These are phyloP conservation scores for Trypanosoma mega DNA, from an alignment of 208 protist genomes.

Conservation along the genomic window DNA sequence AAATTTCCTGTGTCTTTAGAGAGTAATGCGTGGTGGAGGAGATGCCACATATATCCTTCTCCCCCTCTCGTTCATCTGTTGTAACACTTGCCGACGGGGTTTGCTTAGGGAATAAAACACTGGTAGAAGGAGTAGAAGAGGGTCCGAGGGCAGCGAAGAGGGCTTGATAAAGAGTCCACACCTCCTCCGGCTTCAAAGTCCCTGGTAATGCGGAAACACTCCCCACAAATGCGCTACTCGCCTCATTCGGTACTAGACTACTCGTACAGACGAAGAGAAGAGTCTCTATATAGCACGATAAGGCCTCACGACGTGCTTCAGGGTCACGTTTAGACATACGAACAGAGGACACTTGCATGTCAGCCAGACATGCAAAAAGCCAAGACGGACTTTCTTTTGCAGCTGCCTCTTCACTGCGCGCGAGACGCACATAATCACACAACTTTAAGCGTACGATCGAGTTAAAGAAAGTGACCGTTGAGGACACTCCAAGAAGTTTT, in stretches of 20 bases:
- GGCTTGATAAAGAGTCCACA: conserved; percentile 21
- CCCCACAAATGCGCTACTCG: conserved; percentile 7
- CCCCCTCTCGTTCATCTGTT: not conserved
- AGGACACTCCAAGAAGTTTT: conserved; percentile 16
- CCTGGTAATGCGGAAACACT: conserved; percentile 12
- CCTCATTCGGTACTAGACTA: conserved; percentile 16
- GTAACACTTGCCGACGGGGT: too few relatives aligned
- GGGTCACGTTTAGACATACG: conserved; percentile 28
- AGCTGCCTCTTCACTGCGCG: not conserved
- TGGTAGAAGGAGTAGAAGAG: too few relatives aligned
- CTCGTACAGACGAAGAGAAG: conserved; percentile 22
- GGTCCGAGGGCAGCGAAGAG: conserved; percentile 17
- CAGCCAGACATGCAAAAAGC: conserved; percentile 23
- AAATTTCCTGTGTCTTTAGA: conserved; percentile 19
- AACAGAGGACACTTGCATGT: conserved; percentile 15
- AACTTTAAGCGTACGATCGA: conserved; percentile 9
- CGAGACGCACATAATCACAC: conserved; percentile 17
- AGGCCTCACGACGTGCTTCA: conserved; percentile 5
- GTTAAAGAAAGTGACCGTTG: conserved; percentile 12
- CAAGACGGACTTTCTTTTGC: conserved; percentile 20
- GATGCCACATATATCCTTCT: not conserved
- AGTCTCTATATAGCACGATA: conserved; percentile 13
- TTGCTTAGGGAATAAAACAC: too few relatives aligned
- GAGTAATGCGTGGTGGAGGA: not conserved
- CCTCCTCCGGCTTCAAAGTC: conserved; percentile 11